Evolutionary conservation across 1,284 basidiomycete species (phyloP), one percentile per base, ranked within the genome.

Genomic region (Cutaneotrichosporon cavernicola): DNA sequence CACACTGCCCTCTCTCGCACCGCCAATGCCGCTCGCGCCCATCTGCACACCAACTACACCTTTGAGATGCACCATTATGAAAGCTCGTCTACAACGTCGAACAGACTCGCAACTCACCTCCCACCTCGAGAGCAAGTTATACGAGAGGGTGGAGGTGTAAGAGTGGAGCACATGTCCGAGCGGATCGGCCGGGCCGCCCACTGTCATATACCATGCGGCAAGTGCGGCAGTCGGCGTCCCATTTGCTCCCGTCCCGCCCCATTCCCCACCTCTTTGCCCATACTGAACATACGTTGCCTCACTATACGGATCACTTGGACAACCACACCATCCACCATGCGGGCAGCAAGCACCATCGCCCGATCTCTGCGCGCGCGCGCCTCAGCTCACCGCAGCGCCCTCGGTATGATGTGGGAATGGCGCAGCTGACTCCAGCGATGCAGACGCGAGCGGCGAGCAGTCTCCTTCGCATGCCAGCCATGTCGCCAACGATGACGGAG

Each of bases 401-500:
- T 32, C 13, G 49, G 26, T 38, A 21, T 36, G n/a, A 4, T 22
- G 53, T 8, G n/a, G n/a, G 18, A 21, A 7, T 14, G 32, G 14
- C 18, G 34, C 8, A 30, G 36, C 50, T 60, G 26, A 60, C 51
- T 21, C 14, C 50, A 60, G 50, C 38, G 9, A 26, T n/a, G 14
- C 58, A 55, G 43, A 32, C 43, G n/a, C 52, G 60, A 9, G n/a
- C 40, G 14, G 60, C 52, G 36, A 84, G 90, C 57, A 87, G 89
- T 49, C 86, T 87, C 65, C 85, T 94, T 66, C 82, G 85, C 69
- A 93, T 94, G 90, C 91, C 91, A n/a, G 91, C 91, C 69, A 97
- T 98, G 94, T 95, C 92, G 1, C 96, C 96, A 21, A 98, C 96
- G 7, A 99, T 98, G 96, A 95, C 92, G 7, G 95, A 97, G 80